A percentile compares a stretch with the other conserved stretches of the same genome.
Conservation (phyloP, 768 basidiomycete genomes). For the Candolleomyces aberdarensis region DNA sequence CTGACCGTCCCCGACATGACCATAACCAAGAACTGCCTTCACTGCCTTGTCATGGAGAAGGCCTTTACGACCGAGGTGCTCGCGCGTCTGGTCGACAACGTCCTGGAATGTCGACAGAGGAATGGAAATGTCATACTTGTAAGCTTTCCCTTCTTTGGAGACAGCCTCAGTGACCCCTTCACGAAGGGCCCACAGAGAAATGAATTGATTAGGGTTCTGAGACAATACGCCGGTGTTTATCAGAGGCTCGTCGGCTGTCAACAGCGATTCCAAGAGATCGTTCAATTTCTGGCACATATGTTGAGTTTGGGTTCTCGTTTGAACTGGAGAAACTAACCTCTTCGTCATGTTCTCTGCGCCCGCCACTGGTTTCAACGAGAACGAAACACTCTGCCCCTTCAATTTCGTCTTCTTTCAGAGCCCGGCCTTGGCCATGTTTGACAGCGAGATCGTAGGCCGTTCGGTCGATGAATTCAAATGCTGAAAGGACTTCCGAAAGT, state of each 20-base stretch:
- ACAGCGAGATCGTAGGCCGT: constrained; percentile 82
- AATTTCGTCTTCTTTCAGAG: constrained; percentile 69
- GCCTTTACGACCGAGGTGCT: constrained; percentile 65
- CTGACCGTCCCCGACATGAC: constrained; percentile 95
- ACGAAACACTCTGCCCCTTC: constrained; percentile 85
- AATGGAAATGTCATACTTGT: constrained; percentile 96
- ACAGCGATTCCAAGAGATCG: constrained; percentile 69
- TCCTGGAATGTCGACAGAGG: constrained; percentile 84
- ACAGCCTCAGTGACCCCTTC: constrained; percentile 92
- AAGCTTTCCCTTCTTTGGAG: constrained; percentile 90
- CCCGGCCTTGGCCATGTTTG: constrained; percentile 77
- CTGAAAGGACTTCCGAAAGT: constrained; percentile 92
- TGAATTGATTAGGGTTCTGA: constrained; percentile 86
- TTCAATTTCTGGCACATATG: constrained; percentile 69
- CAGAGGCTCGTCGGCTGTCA: constrained; percentile 69
- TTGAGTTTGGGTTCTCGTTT: neutral
- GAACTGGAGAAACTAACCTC: constrained; percentile 51
- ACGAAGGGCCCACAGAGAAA: constrained; percentile 86
- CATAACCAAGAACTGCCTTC: constrained; percentile 87
- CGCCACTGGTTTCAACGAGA: constrained; percentile 92
- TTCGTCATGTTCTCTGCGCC: constrained; percentile 88
- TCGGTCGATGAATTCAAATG: constrained; percentile 95
- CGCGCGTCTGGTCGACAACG: constrained; percentile 78
- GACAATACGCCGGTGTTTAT: constrained; percentile 91
- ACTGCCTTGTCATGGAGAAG: constrained; percentile 72